phyloP scores from a whole-genome alignment of 2,329 filamentous ascomycete species.

The Alternaria burnsii region DNA sequence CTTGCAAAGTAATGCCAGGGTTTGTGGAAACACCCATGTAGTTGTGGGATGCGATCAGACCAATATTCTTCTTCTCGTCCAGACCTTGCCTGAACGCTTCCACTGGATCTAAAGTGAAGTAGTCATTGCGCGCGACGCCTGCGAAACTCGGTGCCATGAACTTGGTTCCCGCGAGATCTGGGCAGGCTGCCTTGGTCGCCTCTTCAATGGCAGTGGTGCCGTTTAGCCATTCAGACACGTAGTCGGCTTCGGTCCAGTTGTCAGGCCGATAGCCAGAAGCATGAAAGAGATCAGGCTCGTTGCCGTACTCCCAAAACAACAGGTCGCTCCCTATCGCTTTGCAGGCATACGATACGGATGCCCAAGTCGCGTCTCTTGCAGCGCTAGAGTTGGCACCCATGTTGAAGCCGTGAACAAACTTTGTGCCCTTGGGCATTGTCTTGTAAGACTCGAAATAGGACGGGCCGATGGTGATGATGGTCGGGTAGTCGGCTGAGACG shows the following conservation, averaged over 20 bases:
- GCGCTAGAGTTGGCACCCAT: slow-evolving; percentile 60
- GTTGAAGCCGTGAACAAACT: slow-evolving; percentile 70
- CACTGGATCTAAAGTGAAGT: slow-evolving; percentile 2
- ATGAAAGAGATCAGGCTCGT: slow-evolving; percentile 68
- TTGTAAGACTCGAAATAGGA: slow-evolving; percentile 70
- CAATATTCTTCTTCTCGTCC: slow-evolving; percentile 53
- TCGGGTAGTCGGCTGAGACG: slow-evolving; percentile 67
- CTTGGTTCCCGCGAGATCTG: background rate
- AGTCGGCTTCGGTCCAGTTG: slow-evolving; percentile 62
- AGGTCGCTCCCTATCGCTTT: slow-evolving; percentile 63
- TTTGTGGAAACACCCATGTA: slow-evolving; percentile 68
- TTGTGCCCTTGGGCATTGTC: slow-evolving; percentile 61
- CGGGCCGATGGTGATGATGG: slow-evolving; percentile 66
- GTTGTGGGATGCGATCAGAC: slow-evolving; percentile 66
- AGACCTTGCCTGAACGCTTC: background rate
- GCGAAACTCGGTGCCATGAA: slow-evolving; percentile 15
- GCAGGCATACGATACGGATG: slow-evolving; percentile 66
- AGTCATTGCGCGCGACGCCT: background rate
- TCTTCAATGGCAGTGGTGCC: slow-evolving; percentile 8
- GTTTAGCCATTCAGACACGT: slow-evolving; percentile 28
- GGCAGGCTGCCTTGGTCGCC: background rate
- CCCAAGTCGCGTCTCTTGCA: slow-evolving; percentile 54
- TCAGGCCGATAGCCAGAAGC: slow-evolving; percentile 60
- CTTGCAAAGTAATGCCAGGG: slow-evolving; percentile 68
- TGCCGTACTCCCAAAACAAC: slow-evolving; percentile 69